Evolutionary conservation across 331 rosid genomes (phyloP).

Genomic region (Arachis monticola): DNA sequence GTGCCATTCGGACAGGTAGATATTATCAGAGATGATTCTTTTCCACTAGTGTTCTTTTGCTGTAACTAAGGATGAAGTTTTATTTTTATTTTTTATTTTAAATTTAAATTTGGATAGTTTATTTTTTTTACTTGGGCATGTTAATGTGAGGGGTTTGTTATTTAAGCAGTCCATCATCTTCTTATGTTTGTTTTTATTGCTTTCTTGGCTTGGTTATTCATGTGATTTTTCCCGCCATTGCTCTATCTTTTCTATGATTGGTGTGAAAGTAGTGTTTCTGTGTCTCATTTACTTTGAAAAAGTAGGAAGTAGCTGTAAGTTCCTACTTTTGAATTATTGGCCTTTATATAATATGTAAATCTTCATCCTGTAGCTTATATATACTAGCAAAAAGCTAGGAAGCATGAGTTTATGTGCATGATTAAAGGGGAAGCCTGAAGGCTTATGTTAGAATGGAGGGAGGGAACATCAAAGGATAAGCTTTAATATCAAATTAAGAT

Average conservation of each 20-base stretch:
- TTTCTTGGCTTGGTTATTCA: constrained; percentile 11
- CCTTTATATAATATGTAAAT: not conserved
- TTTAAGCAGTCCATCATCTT: not conserved
- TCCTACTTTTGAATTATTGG: constrained; percentile 6
- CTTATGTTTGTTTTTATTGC: constrained; percentile 3
- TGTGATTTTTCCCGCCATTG: constrained; percentile 8
- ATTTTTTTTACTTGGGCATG: constrained; percentile 15
- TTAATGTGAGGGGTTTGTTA: not conserved
- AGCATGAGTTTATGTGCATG: not conserved
- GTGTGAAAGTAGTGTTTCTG: constrained; percentile 7
- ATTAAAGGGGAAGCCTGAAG: not conserved
- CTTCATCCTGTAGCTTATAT: not conserved
- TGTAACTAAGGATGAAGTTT: constrained; percentile 2
- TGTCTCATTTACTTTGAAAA: constrained; percentile 19
- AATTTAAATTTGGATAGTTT: not conserved
- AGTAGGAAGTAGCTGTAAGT: not conserved
- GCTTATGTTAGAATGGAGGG: not conserved
- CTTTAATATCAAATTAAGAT: too few species aligned
- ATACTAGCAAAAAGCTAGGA: not conserved
- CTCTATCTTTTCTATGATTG: constrained; percentile 4
- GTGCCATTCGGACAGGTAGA: constrained; percentile 96
- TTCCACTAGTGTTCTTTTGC: constrained; percentile 15
- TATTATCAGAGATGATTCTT: not conserved
- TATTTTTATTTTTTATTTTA: not conserved
- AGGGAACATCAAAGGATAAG: not conserved